phyloP scores from a whole-genome alignment of 352 stramenopile species.

The Heterotrichella gracilis region DNA sequence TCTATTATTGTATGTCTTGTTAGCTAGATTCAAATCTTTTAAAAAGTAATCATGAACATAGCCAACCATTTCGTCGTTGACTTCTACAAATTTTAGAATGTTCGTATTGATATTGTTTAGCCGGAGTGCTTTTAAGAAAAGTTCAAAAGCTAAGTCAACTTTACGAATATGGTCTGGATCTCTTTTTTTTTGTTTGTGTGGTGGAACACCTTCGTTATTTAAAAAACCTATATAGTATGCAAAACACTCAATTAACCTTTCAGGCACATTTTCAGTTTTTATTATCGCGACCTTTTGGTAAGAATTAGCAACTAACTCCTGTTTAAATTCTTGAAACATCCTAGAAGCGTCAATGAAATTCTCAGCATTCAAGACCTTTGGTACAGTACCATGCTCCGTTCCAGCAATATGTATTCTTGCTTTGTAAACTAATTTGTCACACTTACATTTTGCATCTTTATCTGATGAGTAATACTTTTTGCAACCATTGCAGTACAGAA shows the following conservation, averaged over 20 bases:
- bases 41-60: background rate
- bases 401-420: background rate
- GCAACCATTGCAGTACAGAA: background rate
- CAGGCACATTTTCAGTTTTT: background rate
- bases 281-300: background rate
- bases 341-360: background rate
- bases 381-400: background rate
- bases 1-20: conserved; percentile 5
- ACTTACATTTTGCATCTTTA: background rate
- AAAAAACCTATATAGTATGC: background rate
- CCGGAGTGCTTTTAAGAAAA: background rate
- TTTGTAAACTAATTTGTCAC: conserved; percentile 8
- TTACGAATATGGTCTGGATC: background rate
- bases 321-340: background rate
- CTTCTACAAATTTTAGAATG: conserved; percentile 10
- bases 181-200: background rate
- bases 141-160: background rate
- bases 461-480: background rate
- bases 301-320: background rate
- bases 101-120: background rate
- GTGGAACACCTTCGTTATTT: background rate
- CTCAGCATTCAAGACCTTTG: background rate
- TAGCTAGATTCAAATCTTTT: background rate
- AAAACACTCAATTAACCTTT: background rate
- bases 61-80: background rate